Base-by-base conservation (phyloP, 1,284 basidiomycete genomes). In the Schizophyllum amplum region DNA sequence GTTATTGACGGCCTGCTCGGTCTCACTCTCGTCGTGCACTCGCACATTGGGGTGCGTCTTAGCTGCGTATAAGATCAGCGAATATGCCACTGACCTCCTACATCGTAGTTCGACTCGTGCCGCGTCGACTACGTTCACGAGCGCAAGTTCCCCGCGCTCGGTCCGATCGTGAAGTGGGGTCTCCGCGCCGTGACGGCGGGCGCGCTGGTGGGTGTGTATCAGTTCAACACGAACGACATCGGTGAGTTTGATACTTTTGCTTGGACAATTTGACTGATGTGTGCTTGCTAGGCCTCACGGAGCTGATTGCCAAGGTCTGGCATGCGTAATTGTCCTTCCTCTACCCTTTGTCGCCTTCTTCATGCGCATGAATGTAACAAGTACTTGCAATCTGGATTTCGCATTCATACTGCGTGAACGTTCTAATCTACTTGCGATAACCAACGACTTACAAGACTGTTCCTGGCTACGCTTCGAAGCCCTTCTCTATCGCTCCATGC, bases 151-250 rank as follows among this genome's bases (percentile, higher is more conserved):
- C 91, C 91, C 24, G 65, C 86, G 51, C 60, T 92, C 58, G 94
- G 92, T 17, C 84, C 79, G 1, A 60, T 87, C 55, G 66, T 72
- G 23, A 83, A 76, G 26, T 98, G 96, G 95, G 69, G 77, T 6
- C 76, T 98, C 58, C 82, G 93, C 55, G 74, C 83, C 15, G 75
- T 84, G 3, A 98, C 96, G 25, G 84, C 90, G 48, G 87, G 84
- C n/a, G 86, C 89, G 15, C 80, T 97, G 56, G 86, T 92, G 63
- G 96, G 97, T 47, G 80, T 98, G 4, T 99, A 98, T 76, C 90
- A 95, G 72, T 97, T 97, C 79, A 96, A 97, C 78, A 97, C 94
- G 49, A 92, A 95, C 71, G 96, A 98, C 68, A 86, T 98, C 66
- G 95, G 95, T 93, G 62, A 63, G 85, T 75, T 21, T 51, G 13